Evolutionary conservation across 805 yeast species (phyloP).

Genomic region (Nakazawaea ambrosiae): DNA sequence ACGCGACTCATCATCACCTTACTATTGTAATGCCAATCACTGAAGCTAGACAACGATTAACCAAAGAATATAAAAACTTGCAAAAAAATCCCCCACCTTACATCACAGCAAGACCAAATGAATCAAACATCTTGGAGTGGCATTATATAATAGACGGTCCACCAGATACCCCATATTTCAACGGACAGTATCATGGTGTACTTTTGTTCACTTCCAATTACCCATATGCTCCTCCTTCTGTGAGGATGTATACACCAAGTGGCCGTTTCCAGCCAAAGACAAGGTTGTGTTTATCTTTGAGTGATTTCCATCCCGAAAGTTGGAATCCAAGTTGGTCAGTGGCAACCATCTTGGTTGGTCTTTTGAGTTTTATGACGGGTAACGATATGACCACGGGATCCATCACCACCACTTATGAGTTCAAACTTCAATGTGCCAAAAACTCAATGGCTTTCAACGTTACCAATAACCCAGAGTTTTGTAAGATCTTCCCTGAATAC

Average conservation of each 20-base stretch:
- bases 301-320: conserved; percentile 88
- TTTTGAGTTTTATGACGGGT: conserved; percentile 88
- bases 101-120: conserved; percentile 80
- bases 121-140: conserved; percentile 85
- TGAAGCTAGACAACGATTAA: conserved; percentile 31
- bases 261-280: conserved; percentile 82
- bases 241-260: conserved; percentile 82
- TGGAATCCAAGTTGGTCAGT: conserved; percentile 99
- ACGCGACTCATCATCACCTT: no score
- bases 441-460: conserved; percentile 57
- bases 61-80: conserved; percentile 76
- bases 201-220: conserved; percentile 76
- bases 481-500: conserved; percentile 63
- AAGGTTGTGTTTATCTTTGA: conserved; percentile 82
- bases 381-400: conserved; percentile 83
- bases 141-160: conserved; percentile 92
- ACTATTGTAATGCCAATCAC: conserved; percentile 6
- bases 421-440: conserved; percentile 49
- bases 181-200: conserved; percentile 89
- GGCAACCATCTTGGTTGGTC: conserved; percentile 77
- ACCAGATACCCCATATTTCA: conserved; percentile 77
- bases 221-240: conserved; percentile 89
- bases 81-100: conserved; percentile 79
- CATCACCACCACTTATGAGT: conserved; percentile 52
- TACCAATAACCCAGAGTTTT: conserved; percentile 48